Evolutionary conservation across 2,329 filamentous ascomycete genomes (phyloP), one percentile per base, ranked within the genome.

Genomic region (Albophoma yamanashiensis): DNA sequence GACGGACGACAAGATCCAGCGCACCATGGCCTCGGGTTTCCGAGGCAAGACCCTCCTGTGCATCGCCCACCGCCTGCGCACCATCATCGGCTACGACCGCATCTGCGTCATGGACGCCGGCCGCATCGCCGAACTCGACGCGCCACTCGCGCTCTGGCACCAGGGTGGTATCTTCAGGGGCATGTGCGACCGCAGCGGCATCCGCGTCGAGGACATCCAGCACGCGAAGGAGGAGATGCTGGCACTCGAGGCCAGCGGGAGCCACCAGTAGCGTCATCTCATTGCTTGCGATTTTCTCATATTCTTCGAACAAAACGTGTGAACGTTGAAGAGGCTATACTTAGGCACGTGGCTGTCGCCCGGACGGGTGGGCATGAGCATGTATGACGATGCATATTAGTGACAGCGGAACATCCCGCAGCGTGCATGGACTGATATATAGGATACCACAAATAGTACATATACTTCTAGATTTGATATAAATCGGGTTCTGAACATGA

Each of bases 41-140:
- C 81, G 83, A 59, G 92, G 92, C 61, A 91, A 89, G 78, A 97
- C 93, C 2, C 76, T 97, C 55, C 78, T 97, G 27, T 96, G 92
- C 74, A 97, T 97, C 71, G 93, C 93, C 7, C 93, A 97, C 74
- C 83, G 93, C 6, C 78, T 97, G 67, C 88, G 91, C 69, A 97
- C 94, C 1, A 96, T 99, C 64, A 88, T 97, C 63, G 86, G 87
- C 36, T 97, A 97, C 73, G 93, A 99, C 73, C 86, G 93, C 55
- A 96, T 99, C 70, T 93, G 92, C 68, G 94, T 99, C 66, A 96
- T 99, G 92, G 93, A 97, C 68, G 82, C 87, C 53, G 94, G 94
- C 0, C 76, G 77, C 20, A 97, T 99, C 69, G 91, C 89, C 0
- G 92, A 97, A 80, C 79, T 97, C 63, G 94, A 89, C 69, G 82